Evolutionary conservation across 768 basidiomycete genomes (phyloP), one percentile per base, ranked within the genome.

Genomic region (Boletus tomentosulus): DNA sequence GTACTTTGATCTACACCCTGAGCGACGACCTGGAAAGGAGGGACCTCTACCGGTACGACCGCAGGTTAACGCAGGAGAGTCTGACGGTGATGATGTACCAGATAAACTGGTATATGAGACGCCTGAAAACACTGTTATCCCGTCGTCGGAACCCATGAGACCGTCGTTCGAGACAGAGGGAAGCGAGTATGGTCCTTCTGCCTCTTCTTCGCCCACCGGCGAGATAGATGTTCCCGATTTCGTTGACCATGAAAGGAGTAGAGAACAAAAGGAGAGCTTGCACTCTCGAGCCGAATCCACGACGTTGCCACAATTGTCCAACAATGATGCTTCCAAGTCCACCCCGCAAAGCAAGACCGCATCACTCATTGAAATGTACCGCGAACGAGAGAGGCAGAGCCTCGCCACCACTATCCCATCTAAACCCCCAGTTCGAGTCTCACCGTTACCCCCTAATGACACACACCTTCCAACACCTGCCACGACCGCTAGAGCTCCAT

Each of bases 291-390:
- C 63, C 4, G 70, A 71, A 48, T 65, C 68, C 4, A 60, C 49
- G 48, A 67, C 69, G n/a, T 56, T 71, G 27, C 70, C 68, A 1
- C 43, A 52, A 25, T 54, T 54, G 25, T 12, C 48, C 41, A 49
- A 41, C 31, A 37, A 59, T 13, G 58, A 69, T 34, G 31, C 38
- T 13, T 39, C 51, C 12, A 57, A 63, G 38, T 48, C 66, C 45
- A 48, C 61, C 16, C 54, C 73, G 13, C 70, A 73, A 35, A 84
- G 83, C 73, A 87, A 84, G 71, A 89, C 89, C 1, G 84, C 87
- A 4, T 80, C 84, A 2, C 75, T 92, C 48, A 92, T 92, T 60
- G 88, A 91, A 67, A 87, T 92, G 87, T 92, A 90, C 61, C 82
- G 88, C 48, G 86, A 92, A 71, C 62, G 65, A 63, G 87, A 83